Percentiles rank a stretch among this genome's conserved stretches.
Conservation (phyloP, 345 rosid species). For the Euphorbia tirucalli region DNA sequence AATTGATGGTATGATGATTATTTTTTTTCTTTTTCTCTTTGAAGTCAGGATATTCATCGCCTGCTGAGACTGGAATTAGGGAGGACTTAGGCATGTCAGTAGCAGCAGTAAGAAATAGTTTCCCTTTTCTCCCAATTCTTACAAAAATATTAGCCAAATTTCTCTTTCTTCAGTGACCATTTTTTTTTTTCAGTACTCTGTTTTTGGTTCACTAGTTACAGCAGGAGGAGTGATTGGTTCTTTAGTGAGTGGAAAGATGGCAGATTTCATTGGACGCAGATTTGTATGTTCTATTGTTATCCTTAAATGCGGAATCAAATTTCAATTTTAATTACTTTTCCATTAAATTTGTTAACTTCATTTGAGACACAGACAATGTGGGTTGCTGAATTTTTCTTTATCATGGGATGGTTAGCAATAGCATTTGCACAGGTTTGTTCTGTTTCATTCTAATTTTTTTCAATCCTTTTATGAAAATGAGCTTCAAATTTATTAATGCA, state of each 20-base stretch:
- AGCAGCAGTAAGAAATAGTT: conserved; percentile 10
- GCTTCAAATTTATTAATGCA: not conserved
- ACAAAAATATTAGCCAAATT: too few species aligned
- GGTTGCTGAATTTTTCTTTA: conserved; percentile 45
- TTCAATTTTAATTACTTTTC: not conserved
- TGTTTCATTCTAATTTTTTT: not conserved
- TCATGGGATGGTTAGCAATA: conserved; percentile 54
- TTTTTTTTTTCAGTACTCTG: conserved; percentile 32
- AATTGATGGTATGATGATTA: not conserved
- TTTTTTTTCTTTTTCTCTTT: too few species aligned
- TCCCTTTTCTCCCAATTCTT: not conserved
- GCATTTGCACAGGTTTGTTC: conserved; percentile 39
- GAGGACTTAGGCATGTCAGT: conserved; percentile 62
- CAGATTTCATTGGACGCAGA: conserved; percentile 35
- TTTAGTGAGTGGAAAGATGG: conserved; percentile 28
- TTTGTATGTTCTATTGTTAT: conserved; percentile 29
- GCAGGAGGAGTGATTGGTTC: conserved; percentile 38
- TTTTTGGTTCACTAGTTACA: conserved; percentile 36
- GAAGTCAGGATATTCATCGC: conserved; percentile 40
- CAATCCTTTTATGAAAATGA: not conserved
- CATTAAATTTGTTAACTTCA: not conserved
- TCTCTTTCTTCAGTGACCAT: too few species aligned
- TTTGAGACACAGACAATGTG: conserved; percentile 49
- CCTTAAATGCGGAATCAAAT: not conserved
- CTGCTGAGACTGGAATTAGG: conserved; percentile 57